phyloP scores from a whole-genome alignment of 2,329 filamentous ascomycete species.

The Exophiala lecanii-corni region DNA sequence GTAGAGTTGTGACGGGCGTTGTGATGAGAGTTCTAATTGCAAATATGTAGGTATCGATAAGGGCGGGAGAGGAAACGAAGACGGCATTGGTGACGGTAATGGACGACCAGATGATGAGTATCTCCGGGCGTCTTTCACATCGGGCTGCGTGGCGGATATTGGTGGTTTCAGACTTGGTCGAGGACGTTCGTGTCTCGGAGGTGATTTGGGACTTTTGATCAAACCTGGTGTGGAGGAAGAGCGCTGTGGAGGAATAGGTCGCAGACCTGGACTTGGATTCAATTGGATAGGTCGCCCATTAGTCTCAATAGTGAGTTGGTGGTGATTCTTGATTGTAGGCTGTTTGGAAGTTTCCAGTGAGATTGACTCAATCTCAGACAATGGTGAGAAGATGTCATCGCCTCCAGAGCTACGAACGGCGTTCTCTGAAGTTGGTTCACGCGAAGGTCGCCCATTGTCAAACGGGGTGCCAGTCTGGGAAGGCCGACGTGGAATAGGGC shows the following conservation, averaged over 20 bases:
- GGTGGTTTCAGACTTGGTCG: constrained; percentile 18
- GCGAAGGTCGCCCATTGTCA: not conserved
- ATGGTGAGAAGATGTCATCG: constrained; percentile 16
- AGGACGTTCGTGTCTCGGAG: constrained; percentile 12
- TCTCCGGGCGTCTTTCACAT: constrained; percentile 12
- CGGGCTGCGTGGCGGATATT: constrained; percentile 4
- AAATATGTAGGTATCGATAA: constrained; percentile 61
- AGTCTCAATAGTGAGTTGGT: constrained; percentile 22
- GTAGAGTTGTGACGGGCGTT: constrained; percentile 57
- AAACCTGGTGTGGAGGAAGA: constrained; percentile 13
- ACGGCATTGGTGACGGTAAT: constrained; percentile 45
- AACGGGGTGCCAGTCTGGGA: constrained; percentile 23
- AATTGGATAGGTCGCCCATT: constrained; percentile 6
- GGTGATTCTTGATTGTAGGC: constrained; percentile 12
- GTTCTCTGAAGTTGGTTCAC: not conserved
- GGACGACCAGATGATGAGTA: constrained; percentile 26
- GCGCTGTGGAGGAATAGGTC: constrained; percentile 10
- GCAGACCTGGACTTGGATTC: constrained; percentile 5
- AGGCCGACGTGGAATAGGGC: constrained; percentile 33
- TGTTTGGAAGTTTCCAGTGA: constrained; percentile 28
- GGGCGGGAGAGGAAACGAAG: constrained; percentile 56
- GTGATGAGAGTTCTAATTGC: constrained; percentile 60
- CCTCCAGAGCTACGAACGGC: not conserved
- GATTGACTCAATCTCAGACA: constrained; percentile 22
- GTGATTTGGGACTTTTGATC: constrained; percentile 16